Evolutionary conservation across 129 eudicot species (phyloP).

Genomic region (Smallanthus sonchifolius): DNA sequence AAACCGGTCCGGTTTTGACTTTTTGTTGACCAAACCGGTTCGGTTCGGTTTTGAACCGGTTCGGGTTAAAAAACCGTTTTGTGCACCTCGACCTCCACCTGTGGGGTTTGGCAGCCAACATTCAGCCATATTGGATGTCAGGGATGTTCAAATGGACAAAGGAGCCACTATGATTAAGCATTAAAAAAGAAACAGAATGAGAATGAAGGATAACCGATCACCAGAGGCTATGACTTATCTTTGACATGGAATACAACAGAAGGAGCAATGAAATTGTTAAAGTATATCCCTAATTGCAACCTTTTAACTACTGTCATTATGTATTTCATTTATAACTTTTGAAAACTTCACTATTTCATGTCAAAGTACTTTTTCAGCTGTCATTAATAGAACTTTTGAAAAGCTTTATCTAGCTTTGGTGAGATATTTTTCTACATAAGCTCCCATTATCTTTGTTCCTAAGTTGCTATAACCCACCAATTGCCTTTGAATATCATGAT

Average conservation of each 20-base stretch:
- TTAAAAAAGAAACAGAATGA: conserved; percentile 34
- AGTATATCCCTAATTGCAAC: conserved; percentile 37
- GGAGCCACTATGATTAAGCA: conserved; percentile 39
- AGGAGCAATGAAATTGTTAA: conserved; percentile 53
- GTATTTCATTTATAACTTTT: neutral
- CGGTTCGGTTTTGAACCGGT: too few relatives aligned
- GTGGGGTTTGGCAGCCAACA: conserved; percentile 13
- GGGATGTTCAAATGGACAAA: conserved; percentile 86
- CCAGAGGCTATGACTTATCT: conserved; percentile 34
- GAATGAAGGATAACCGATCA: conserved; percentile 28
- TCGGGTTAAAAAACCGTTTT: too few relatives aligned
- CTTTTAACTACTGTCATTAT: neutral
- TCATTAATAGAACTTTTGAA: neutral
- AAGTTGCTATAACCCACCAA: too few relatives aligned
- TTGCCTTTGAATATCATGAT: too few relatives aligned
- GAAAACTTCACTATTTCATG: neutral
- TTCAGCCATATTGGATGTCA: conserved; percentile 59
- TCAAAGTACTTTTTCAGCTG: neutral
- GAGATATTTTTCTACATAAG: neutral
- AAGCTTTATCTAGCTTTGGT: neutral
- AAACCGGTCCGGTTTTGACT: too few relatives aligned
- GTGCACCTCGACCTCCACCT: too few relatives aligned
- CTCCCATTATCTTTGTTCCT: neutral
- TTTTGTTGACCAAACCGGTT: too few relatives aligned
- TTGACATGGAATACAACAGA: conserved; percentile 52